Base-by-base conservation (phyloP, 306 rosid species). In the Ceratonia siliqua region DNA sequence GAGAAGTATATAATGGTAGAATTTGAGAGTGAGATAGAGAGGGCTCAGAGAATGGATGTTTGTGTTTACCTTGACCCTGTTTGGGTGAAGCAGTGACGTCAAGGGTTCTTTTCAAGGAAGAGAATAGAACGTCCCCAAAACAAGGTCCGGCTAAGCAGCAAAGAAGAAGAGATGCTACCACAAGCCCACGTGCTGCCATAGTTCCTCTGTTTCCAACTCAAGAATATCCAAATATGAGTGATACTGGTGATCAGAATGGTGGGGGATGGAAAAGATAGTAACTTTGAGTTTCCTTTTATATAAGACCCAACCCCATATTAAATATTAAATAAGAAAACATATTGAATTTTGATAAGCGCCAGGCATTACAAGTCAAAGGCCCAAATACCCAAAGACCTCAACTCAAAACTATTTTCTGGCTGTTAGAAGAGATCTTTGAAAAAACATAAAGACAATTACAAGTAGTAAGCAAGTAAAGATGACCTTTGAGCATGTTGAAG, bases 51-150 rank as follows among this genome's bases (percentile, higher is more conserved):
- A 48, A 22, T 68, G 62, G 33, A 28, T 25, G 32, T 4, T 28
- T 1, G 46, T 17, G 8, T 0, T 12, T 64, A 94, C 99, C 95
- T 79, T 88, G 85, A 46, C 87, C 93, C 11, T 66, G 59, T 43
- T 73, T 86, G 27, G 89, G 86, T 5, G 97, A 87, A 75, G 93
- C 92, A 3, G 96, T 86, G 75, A 95, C 91, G 30, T 27, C 65
- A 13, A 95, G 86, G 77, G 82, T 78, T 48, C 41, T 79, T 62
- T 82, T 80, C 24, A 95, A 74, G 75, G 93, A 65, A 62, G 98
- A 82, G 18, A 95, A 81, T 36, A 75, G 87, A 55, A 69, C 72
- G 3, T 39, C 45, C 27, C 90, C 98, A 67, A 50, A 41, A 55
- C 93, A 90, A 76, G 74, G 63, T 79, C 38, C 77, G 0, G 86